Base-by-base conservation (phyloP, 768 basidiomycete species). In the Rhizopogon vesiculosus region DNA sequence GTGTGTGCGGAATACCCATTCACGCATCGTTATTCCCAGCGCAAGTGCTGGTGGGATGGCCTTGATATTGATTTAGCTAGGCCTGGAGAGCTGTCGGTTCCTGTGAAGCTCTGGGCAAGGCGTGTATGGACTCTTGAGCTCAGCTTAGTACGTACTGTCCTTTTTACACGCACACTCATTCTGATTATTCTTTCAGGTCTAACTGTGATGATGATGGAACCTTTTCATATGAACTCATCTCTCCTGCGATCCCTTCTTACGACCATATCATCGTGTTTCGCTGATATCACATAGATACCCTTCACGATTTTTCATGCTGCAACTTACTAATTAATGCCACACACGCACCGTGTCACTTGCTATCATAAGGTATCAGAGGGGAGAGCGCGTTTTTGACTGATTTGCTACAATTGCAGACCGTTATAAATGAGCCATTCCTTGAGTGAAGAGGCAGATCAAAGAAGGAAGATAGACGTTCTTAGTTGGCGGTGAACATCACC, bases 11-110 rank as follows among this genome's bases (percentile, higher is more conserved):
- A n/a, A 29, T 15, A 31, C 19, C 45, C 7, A 18, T 33, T 56
- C 40, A 53, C 38, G 49, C 44, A 5, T 35, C 29, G 28, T 31
- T 35, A 19, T 38, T n/a, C 33, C 13, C 61, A 98, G 95, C 80
- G 97, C 42, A 98, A 99, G 76, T 98, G 96, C 73, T 99, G 97
- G 97, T 99, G 97, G 97, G 97, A 99, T 63, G 96, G 96, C 10
- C 78, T 94, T 40, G 93, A 96, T 61, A 85, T 96, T 18, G 91
- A 97, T 53, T 67, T 98, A 42, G 83, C 88, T 7, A 76, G 79
- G 4, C 68, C 76, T 1, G 83, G 75, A 4, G 78, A 78, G 39
- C 72, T 82, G 50, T 65, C 79, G 8, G 76, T 80, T 63, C 74
- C 71, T 9, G 82, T 95, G 62, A 98, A 98, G 72, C 79, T 99